Conservation (phyloP, 106 monocot genomes). For the Apostasia ramifera region DNA sequence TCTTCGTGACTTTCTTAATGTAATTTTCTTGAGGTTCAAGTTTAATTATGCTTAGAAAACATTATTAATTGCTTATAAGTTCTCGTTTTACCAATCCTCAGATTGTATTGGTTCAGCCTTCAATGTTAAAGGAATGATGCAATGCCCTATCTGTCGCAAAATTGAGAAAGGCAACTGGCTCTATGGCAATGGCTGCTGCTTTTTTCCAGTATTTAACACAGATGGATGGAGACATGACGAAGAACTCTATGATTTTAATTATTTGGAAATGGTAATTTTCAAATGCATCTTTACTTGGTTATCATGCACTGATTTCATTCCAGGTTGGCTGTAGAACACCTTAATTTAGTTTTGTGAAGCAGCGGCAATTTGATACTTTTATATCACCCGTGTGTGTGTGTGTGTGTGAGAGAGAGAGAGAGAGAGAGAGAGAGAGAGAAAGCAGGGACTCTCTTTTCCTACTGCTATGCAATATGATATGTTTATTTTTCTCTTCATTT, state of each 20-base stretch:
- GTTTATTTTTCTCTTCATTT: too few relatives aligned
- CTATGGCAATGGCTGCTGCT: conserved; percentile 46
- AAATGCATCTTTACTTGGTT: not conserved
- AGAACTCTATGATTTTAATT: conserved; percentile 51
- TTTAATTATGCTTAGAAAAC: not conserved
- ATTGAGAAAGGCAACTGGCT: conserved; percentile 81
- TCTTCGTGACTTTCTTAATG: too few relatives aligned
- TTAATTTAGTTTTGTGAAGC: not conserved
- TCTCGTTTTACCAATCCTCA: conserved; percentile 26
- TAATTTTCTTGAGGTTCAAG: too few relatives aligned
- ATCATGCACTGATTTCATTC: not conserved
- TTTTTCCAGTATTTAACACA: conserved; percentile 33
- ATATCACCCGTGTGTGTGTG: not conserved
- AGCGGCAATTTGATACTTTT: not conserved
- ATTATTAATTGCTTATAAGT: not conserved
- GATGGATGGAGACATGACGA: conserved; percentile 63
- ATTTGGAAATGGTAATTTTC: conserved; percentile 40
- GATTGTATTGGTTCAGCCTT: conserved; percentile 93
- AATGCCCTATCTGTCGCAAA: conserved; percentile 84
- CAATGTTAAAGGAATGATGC: conserved; percentile 77
- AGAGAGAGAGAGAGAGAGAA: not conserved
- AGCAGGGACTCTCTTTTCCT: not conserved
- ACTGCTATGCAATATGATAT: not conserved
- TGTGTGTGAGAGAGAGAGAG: not conserved
- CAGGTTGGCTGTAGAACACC: not conserved